Evolutionary conservation across 2,329 filamentous ascomycete species (phyloP), one percentile per base, ranked within the genome.

Genomic region (Aspergillus fumigatus): DNA sequence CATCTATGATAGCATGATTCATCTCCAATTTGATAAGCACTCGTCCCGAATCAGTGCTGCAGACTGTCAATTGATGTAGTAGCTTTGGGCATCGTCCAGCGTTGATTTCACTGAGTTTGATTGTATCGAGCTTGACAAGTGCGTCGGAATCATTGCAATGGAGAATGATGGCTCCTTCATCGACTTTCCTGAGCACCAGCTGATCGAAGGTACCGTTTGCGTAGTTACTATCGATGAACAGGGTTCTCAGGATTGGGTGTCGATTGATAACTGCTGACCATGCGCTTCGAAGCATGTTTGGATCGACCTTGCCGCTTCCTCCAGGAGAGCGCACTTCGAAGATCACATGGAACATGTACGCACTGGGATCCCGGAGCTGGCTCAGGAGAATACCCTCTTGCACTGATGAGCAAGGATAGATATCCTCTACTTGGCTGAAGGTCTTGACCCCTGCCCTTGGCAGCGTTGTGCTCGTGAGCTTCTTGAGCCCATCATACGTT

Each of bases 401-500:
- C 57, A 73, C 67, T 5, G 72, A 66, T 5, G 72, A 73, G 50
- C 68, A 72, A 32, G 70, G 69, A 32, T 73, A 74, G n/a, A 70
- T 66, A 17, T 73, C 69, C 49, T 74, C 70, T 5, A 74, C 59
- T 1, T 68, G 59, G 19, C 58, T 56, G 59, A 64, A 68, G 52
- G 48, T 61, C 1, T 62, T 56, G 32, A 78, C 67, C 23, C 73
- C 71, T 50, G 73, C 58, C 9, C 59, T 67, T 10, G 73, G 70
- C 27, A 80, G 68, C 17, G 67, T 73, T 17, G 66, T 62, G 3
- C 59, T 65, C 4, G 72, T 62, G 52, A 80, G 58, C 1, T 61
- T 70, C 6, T 73, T 59, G 43, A 82, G 67, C 1, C 66, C 67
- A 0, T 73, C 62, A 27, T 80, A 77, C 1, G 69, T 74, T 45